Evolutionary conservation across 441 rosid genomes (phyloP).

Genomic region (Melianthus villosus): DNA sequence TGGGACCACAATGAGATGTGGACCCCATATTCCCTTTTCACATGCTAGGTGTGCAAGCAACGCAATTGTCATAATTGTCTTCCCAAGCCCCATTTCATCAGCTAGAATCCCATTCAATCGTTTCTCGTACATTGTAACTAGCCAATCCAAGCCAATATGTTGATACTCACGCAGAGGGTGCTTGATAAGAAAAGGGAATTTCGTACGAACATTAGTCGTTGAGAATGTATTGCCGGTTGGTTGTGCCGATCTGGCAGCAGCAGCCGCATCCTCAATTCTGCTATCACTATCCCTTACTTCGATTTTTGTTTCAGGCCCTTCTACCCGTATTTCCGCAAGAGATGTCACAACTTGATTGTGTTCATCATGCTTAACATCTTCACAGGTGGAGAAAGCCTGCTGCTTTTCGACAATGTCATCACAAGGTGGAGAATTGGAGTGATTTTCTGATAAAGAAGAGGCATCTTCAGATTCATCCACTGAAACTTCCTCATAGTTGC

Average conservation of each 20-base stretch:
- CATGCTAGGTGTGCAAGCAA: conserved; percentile 57
- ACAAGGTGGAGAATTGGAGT: conserved; percentile 17
- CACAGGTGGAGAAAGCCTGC: conserved; percentile 25
- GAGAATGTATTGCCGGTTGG: conserved; percentile 96
- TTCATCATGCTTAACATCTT: conserved; percentile 23
- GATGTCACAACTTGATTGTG: conserved; percentile 15
- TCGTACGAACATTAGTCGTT: conserved; percentile 92
- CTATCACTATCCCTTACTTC: conserved; percentile 44
- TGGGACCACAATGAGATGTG: conserved; percentile 98
- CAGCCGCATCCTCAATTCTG: conserved; percentile 95
- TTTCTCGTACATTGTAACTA: conserved; percentile 97
- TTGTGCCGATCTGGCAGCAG: conserved; percentile 98
- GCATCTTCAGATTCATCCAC: conserved; percentile 61
- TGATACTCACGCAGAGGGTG: conserved; percentile 96
- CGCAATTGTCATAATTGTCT: conserved; percentile 67
- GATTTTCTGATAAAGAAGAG: conserved; percentile 45
- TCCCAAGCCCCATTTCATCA: conserved; percentile 75
- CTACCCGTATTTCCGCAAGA: conserved; percentile 21
- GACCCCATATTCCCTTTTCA: conserved; percentile 99
- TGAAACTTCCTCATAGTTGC: conserved; percentile 32
- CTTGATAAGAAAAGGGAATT: conserved; percentile 94
- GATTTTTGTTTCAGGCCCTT: conserved; percentile 24
- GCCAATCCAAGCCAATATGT: conserved; percentile 99
- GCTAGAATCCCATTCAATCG: conserved; percentile 87
- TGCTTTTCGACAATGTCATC: conserved; percentile 25